Evolutionary conservation across 2,329 filamentous ascomycete species (phyloP).

Genomic region (Aspergillus hortae): DNA sequence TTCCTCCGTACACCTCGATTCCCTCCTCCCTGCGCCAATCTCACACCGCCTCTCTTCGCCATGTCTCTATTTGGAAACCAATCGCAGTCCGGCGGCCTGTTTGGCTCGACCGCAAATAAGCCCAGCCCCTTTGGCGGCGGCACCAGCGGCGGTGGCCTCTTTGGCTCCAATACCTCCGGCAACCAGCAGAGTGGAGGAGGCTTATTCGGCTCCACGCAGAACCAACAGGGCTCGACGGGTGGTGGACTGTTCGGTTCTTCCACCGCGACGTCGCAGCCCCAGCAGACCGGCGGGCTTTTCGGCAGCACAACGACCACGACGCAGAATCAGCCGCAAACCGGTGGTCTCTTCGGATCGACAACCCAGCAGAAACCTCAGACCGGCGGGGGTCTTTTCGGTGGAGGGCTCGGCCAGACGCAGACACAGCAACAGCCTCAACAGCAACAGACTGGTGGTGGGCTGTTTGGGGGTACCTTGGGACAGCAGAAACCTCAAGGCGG

Average conservation of each 20-base stretch:
- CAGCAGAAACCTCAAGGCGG: slow-evolving; percentile 26
- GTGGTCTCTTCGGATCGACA: slow-evolving; percentile 36
- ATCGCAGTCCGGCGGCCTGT: slow-evolving; percentile 25
- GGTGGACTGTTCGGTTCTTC: slow-evolving; percentile 24
- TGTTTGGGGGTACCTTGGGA: slow-evolving; percentile 23
- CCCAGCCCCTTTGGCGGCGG: slow-evolving; percentile 37
- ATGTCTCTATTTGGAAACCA: slow-evolving; percentile 40
- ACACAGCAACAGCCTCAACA: slow-evolving; percentile 18
- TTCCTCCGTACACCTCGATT: slow-evolving; percentile 1
- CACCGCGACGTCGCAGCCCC: slow-evolving; percentile 24
- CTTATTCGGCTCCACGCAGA: slow-evolving; percentile 19
- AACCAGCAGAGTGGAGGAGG: slow-evolving; percentile 13
- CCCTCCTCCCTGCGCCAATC: not conserved
- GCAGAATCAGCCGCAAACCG: slow-evolving; percentile 21
- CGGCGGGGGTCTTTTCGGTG: slow-evolving; percentile 21
- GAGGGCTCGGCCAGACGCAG: slow-evolving; percentile 22
- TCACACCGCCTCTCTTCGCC: slow-evolving; percentile 11
- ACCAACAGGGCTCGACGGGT: slow-evolving; percentile 19
- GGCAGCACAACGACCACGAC: slow-evolving; percentile 20
- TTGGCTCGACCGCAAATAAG: slow-evolving; percentile 32
- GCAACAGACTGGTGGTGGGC: slow-evolving; percentile 14
- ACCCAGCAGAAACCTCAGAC: slow-evolving; percentile 24
- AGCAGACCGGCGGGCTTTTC: slow-evolving; percentile 30
- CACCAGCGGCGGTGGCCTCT: slow-evolving; percentile 29
- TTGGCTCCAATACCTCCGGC: slow-evolving; percentile 19